These are phyloP conservation scores for Beauveria pseudobassiana DNA, from an alignment of 2,329 filamentous ascomycete species.

Conservation along the genomic window DNA sequence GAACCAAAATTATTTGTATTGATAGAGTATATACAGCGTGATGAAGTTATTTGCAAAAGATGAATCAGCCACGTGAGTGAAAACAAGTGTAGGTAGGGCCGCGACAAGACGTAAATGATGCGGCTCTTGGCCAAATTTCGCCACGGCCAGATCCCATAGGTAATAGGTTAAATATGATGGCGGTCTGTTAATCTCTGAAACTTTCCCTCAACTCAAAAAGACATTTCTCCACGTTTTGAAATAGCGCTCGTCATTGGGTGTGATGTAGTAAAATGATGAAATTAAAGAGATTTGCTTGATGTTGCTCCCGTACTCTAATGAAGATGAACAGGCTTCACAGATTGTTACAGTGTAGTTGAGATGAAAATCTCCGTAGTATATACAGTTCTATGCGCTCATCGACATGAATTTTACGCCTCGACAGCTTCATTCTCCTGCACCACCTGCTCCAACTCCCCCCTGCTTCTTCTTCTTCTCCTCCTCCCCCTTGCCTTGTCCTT, in stretches of 20 bases:
- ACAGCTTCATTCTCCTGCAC: conserved; percentile 38
- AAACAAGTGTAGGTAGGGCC: too few species aligned
- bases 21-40: too few species aligned
- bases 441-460: conserved; percentile 32
- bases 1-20: too few species aligned
- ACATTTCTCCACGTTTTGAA: too few species aligned
- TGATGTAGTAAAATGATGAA: too few species aligned
- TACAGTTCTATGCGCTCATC: neutral
- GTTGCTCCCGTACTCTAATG: neutral
- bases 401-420: neutral
- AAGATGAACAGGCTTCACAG: neutral
- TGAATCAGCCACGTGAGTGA: too few species aligned
- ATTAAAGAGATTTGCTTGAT: neutral
- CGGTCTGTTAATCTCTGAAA: too few species aligned
- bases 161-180: neutral
- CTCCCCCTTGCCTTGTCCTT: conserved; percentile 28
- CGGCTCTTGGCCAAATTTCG: too few species aligned
- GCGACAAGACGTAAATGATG: too few species aligned
- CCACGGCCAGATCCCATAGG: neutral
- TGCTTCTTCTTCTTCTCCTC: conserved; percentile 1
- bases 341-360: neutral
- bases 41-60: too few species aligned
- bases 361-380: neutral
- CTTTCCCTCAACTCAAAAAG: too few species aligned
- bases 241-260: neutral